Base-by-base conservation (phyloP, 106 monocot species). In the Platanthera zijinensis region DNA sequence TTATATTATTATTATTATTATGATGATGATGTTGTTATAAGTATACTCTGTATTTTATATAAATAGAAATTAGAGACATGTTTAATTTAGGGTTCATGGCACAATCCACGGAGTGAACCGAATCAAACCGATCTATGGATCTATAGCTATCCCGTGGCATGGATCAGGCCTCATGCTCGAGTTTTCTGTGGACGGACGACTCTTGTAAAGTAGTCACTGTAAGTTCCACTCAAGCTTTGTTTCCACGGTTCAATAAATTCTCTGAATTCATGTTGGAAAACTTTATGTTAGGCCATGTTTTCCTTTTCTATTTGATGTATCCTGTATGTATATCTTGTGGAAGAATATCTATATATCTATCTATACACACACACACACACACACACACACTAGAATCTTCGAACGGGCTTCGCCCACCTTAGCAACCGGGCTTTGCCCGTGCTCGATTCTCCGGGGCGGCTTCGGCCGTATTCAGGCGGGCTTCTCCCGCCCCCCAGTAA, bases 21-120 rank as follows among this genome's bases (percentile, higher is more conserved):
- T 56, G n/a, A n/a, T 56, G n/a, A 9, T 39, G 39, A 3, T 56
- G 14, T 56, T 56, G 56, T 56, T 56, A 9, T 5, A 56, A 56
- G 56, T 56, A 15, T 56, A 39, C 39, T n/a, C 56, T 56, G 56
- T 56, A 56, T 56, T n/a, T 56, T 56, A 56, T n/a, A 15, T 14
- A 56, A 56, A 56, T 56, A 56, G 56, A 56, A 56, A 56, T 56
- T 56, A 56, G 56, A 56, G 56, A 56, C 56, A 15, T 56, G 56
- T n/a, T 56, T 56, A 56, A n/a, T 56, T 56, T 13, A 56, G 56
- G 17, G 13, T 56, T 14, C 12, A 56, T 56, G 56, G n/a, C 12
- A 56, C 5, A 3, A 15, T 13, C 56, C n/a, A 5, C 56, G 17
- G 14, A 56, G 56, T 15, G 56, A 13, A 56, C 56, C 12, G 1